phyloP scores from a whole-genome alignment of 192 early-diverging fungal genomes.

The Backusella psychrophila region DNA sequence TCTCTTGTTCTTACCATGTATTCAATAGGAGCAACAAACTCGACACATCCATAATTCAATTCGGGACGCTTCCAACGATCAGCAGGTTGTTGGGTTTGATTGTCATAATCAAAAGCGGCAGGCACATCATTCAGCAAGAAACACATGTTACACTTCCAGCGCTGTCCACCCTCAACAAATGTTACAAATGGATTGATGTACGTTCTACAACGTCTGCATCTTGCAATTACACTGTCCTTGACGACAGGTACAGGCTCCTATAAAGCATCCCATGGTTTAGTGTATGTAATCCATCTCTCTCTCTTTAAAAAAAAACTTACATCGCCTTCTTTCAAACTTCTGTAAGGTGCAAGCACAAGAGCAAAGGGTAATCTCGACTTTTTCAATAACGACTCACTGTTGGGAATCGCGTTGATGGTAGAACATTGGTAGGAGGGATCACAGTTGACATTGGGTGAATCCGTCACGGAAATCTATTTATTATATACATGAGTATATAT shows the following conservation, averaged over 20 bases:
- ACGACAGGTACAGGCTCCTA: slow-evolving; percentile 82
- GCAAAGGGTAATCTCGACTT: slow-evolving; percentile 92
- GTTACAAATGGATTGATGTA: slow-evolving; percentile 97
- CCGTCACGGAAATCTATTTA: slow-evolving; percentile 46
- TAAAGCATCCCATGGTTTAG: too few relatives aligned
- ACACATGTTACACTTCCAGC: slow-evolving; percentile 98
- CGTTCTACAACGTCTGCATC: slow-evolving; percentile 91
- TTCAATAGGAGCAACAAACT: slow-evolving; percentile 94
- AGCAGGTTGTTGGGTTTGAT: slow-evolving; percentile 70
- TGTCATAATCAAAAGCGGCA: slow-evolving; percentile 72
- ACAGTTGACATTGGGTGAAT: slow-evolving; percentile 61
- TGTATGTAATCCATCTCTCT: too few relatives aligned
- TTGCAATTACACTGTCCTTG: slow-evolving; percentile 85
- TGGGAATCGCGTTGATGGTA: slow-evolving; percentile 88
- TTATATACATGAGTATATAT: neutral
- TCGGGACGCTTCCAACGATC: slow-evolving; percentile 90
- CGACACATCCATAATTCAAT: slow-evolving; percentile 85
- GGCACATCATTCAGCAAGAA: slow-evolving; percentile 88
- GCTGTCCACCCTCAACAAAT: slow-evolving; percentile 93
- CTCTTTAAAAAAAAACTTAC: slow-evolving; percentile 39
- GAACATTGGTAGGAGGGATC: slow-evolving; percentile 82
- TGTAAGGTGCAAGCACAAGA: slow-evolving; percentile 87
- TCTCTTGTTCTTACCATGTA: slow-evolving; percentile 75
- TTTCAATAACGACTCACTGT: slow-evolving; percentile 73
- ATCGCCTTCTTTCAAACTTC: slow-evolving; percentile 69